Percentiles rank a stretch among this genome's conserved stretches.
Conservation (phyloP, 495 filamentous ascomycete genomes). For the Annulohypoxylon nitens region DNA sequence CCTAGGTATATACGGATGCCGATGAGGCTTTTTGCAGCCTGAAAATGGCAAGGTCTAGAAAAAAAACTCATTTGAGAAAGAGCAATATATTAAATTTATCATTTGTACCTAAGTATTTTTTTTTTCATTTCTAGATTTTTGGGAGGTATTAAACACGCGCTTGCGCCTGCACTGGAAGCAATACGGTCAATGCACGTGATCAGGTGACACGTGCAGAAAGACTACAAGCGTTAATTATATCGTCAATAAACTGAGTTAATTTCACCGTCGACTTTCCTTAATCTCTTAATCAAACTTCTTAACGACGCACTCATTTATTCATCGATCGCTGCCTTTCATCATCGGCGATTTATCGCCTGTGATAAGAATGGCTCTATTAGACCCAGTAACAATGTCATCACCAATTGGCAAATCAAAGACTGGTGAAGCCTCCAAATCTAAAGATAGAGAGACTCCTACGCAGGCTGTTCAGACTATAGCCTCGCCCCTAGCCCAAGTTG, state of each 20-base stretch:
- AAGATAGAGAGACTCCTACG: conserved; percentile 44
- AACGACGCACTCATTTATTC: not conserved
- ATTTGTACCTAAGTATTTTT: too few relatives aligned
- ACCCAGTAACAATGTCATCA: conserved; percentile 49
- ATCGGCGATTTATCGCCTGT: conserved; percentile 10
- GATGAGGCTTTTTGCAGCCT: too few relatives aligned
- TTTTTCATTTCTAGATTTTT: too few relatives aligned
- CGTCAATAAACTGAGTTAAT: not conserved
- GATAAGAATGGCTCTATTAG: conserved; percentile 51
- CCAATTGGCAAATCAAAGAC: conserved; percentile 34
- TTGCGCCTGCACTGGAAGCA: not conserved
- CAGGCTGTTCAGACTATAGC: conserved; percentile 53
- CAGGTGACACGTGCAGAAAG: not conserved
- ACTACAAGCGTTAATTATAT: conserved; percentile 1
- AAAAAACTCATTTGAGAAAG: too few relatives aligned
- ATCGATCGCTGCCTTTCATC: not conserved
- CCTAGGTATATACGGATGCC: too few relatives aligned
- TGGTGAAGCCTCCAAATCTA: conserved; percentile 38
- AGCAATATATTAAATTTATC: too few relatives aligned
- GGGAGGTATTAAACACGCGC: too few relatives aligned
- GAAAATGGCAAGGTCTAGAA: too few relatives aligned
- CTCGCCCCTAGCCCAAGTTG: conserved; percentile 51
- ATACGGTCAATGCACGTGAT: not conserved
- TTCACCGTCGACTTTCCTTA: conserved; percentile 1
- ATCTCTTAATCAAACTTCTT: not conserved